Evolutionary conservation across 1,139 yeast species (phyloP).

Genomic region (Nakaseomyces delphensis): DNA sequence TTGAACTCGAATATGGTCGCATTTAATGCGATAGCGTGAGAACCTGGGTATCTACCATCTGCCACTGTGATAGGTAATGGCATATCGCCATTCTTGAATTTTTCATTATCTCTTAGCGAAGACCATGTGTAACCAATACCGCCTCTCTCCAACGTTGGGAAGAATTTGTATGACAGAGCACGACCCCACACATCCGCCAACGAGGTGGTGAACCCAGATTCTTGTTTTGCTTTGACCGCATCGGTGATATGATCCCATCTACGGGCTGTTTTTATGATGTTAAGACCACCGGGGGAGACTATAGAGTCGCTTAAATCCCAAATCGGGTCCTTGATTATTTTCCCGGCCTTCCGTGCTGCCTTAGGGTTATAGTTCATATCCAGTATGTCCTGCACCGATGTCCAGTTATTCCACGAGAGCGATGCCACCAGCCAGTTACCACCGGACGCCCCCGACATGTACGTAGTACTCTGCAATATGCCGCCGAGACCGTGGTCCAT

Average conservation of each 20-base stretch:
- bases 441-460: slow-evolving; percentile 74
- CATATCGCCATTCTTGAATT: slow-evolving; percentile 50
- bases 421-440: slow-evolving; percentile 83
- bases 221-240: slow-evolving; percentile 39
- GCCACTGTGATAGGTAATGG: slow-evolving; percentile 78
- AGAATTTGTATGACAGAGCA: slow-evolving; percentile 60
- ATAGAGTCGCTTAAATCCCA: slow-evolving; percentile 58
- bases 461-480: slow-evolving; percentile 61
- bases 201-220: slow-evolving; percentile 61
- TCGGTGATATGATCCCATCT: slow-evolving; percentile 38
- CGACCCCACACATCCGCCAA: slow-evolving; percentile 79
- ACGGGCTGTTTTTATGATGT: slow-evolving; percentile 45
- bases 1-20: slow-evolving; percentile 69
- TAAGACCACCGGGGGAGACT: slow-evolving; percentile 57
- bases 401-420: slow-evolving; percentile 66
- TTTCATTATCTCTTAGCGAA: slow-evolving; percentile 34
- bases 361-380: slow-evolving; percentile 33
- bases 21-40: slow-evolving; percentile 45
- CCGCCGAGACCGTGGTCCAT: slow-evolving; percentile 67
- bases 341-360: slow-evolving; percentile 1
- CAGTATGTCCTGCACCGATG: slow-evolving; percentile 52
- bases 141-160: slow-evolving; percentile 43
- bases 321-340: slow-evolving; percentile 35
- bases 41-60: slow-evolving; percentile 64
- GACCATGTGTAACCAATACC: slow-evolving; percentile 62